Percentiles rank a stretch among this genome's conserved stretches.
Conservation (phyloP, 345 rosid genomes). For the Lumnitzera racemosa region DNA sequence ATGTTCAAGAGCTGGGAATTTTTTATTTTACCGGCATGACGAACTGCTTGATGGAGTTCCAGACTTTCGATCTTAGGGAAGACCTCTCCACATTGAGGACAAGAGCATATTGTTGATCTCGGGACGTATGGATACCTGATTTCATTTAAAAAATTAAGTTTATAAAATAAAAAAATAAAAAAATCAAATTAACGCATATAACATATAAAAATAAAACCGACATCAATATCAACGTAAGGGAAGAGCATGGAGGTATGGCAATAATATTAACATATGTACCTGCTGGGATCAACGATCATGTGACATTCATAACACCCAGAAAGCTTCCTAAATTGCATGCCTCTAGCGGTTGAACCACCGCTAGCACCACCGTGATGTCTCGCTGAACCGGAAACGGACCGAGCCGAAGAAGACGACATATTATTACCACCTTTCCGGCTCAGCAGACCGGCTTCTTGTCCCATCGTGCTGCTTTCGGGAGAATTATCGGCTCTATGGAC, state of each 20-base stretch:
- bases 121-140: conserved; percentile 59
- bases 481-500: conserved; percentile 92
- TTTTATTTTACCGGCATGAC: conserved; percentile 70
- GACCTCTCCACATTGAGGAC: conserved; percentile 90
- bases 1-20: too few relatives aligned
- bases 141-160: not conserved
- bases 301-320: conserved; percentile 97
- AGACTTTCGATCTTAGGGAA: conserved; percentile 88
- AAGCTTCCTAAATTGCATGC: conserved; percentile 92
- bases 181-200: too few relatives aligned
- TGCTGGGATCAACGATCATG: conserved; percentile 89
- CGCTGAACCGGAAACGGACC: conserved; percentile 39
- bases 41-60: conserved; percentile 94
- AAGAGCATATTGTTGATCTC: conserved; percentile 59
- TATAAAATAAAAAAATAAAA: not conserved
- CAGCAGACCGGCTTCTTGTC: conserved; percentile 56
- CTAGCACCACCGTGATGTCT: conserved; percentile 30
- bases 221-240: not conserved
- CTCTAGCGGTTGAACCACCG: conserved; percentile 41
- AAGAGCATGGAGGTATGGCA: not conserved
- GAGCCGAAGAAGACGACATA: conserved; percentile 25
- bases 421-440: conserved; percentile 37
- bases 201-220: too few relatives aligned
- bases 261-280: conserved; percentile 25
- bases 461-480: conserved; percentile 63